These are phyloP conservation scores for Annulohypoxylon stygium DNA, from an alignment of 495 filamentous ascomycete genomes.

Conservation along the genomic window DNA sequence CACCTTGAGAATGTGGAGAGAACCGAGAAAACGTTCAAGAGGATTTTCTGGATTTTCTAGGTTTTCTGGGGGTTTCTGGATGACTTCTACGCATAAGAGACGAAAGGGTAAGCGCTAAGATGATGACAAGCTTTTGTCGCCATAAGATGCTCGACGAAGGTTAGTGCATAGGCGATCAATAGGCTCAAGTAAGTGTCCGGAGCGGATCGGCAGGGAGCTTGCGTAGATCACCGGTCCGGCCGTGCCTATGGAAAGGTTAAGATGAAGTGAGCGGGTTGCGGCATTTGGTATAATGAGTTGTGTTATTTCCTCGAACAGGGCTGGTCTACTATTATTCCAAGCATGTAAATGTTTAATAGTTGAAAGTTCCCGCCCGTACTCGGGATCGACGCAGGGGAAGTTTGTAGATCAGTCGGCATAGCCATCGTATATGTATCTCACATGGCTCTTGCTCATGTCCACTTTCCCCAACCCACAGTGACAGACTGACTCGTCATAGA, in stretches of 20 bases:
- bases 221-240: slow-evolving; percentile 34
- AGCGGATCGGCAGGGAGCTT: slow-evolving; percentile 36
- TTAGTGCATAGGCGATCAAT: slow-evolving; percentile 11
- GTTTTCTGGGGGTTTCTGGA: neutral
- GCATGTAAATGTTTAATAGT: neutral
- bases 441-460: slow-evolving; percentile 12
- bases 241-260: neutral
- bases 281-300: slow-evolving; percentile 13
- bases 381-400: slow-evolving; percentile 37
- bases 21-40: neutral
- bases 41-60: neutral
- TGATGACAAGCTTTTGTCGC: slow-evolving; percentile 5
- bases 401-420: slow-evolving; percentile 34
- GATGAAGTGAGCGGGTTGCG: slow-evolving; percentile 15
- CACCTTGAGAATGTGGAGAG: neutral
- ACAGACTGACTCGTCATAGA: slow-evolving; percentile 7
- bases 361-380: slow-evolving; percentile 13
- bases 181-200: slow-evolving; percentile 19
- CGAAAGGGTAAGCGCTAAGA: slow-evolving; percentile 12
- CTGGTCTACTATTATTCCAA: neutral
- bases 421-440: slow-evolving; percentile 13
- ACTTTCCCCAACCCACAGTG: slow-evolving; percentile 1
- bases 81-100: slow-evolving; percentile 4
- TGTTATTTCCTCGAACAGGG: neutral
- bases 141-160: neutral